A percentile compares a stretch with the other conserved stretches of the same genome.
These are phyloP conservation scores for Cylindrotheca fusiformis DNA, from an alignment of 108 stramenopile species.

Conservation along the genomic window DNA sequence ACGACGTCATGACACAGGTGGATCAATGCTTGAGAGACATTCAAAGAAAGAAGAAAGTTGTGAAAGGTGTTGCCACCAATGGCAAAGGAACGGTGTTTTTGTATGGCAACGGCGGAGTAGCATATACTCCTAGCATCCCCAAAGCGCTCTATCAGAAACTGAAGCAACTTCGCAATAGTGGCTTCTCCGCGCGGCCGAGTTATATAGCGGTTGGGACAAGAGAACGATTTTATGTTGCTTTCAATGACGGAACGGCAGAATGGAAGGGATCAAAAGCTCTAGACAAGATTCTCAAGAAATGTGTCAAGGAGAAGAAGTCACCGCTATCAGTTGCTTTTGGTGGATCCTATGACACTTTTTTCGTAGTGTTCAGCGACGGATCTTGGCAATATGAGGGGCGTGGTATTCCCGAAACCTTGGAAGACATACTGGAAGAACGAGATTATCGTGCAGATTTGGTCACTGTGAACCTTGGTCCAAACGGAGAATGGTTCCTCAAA, in stretches of 20 bases:
- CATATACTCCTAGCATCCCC: constrained; percentile 66
- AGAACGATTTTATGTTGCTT: constrained; percentile 66
- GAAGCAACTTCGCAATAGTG: constrained; percentile 34
- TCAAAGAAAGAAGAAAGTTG: constrained; percentile 48
- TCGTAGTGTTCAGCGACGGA: constrained; percentile 71
- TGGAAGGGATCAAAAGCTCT: constrained; percentile 63
- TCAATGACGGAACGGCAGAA: constrained; percentile 57
- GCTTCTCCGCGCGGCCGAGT: constrained; percentile 39
- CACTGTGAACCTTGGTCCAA: constrained; percentile 64
- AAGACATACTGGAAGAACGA: constrained; percentile 52
- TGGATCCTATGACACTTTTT: constrained; percentile 58
- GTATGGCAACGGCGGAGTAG: constrained; percentile 72
- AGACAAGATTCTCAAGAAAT: constrained; percentile 51
- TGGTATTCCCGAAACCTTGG: constrained; percentile 52
- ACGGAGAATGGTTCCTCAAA: constrained; percentile 75
- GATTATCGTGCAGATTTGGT: constrained; percentile 53
- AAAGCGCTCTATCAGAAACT: constrained; percentile 54
- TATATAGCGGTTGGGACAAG: constrained; percentile 67
- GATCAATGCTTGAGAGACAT: constrained; percentile 56
- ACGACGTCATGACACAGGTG: constrained; percentile 46
- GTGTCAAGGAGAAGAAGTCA: constrained; percentile 6
- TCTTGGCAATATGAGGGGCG: constrained; percentile 72
- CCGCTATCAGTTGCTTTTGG: constrained; percentile 71
- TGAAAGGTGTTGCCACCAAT: constrained; percentile 71
- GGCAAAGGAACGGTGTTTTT: constrained; percentile 68